These are phyloP conservation scores for Colletotrichum musicola DNA, from an alignment of 2,329 filamentous ascomycete species.

Conservation along the genomic window DNA sequence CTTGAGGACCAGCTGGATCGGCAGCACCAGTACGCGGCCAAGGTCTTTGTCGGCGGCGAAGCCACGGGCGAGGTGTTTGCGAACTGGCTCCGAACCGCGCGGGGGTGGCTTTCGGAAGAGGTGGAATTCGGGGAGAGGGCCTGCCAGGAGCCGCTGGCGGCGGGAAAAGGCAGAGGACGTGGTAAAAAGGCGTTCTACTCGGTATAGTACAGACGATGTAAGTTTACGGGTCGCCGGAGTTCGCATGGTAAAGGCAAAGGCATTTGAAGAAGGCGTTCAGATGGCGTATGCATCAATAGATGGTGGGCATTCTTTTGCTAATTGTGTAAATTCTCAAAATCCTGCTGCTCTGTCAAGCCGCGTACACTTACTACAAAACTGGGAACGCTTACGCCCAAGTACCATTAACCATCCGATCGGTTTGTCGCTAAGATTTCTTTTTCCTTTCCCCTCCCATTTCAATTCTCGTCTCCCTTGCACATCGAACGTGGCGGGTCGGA, in stretches of 20 bases:
- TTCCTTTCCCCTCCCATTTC: background rate
- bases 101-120: background rate
- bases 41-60: slow-evolving; percentile 20
- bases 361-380: slow-evolving; percentile 3
- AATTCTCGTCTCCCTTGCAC: background rate
- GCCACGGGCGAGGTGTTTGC: slow-evolving; percentile 4
- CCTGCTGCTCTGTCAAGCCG: slow-evolving; percentile 9
- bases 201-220: background rate
- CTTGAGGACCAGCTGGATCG: slow-evolving; percentile 10
- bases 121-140: slow-evolving; percentile 16
- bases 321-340: slow-evolving; percentile 16
- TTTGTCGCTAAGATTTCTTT: slow-evolving; percentile 4
- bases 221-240: background rate
- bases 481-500: too few species aligned
- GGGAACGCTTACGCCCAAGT: background rate
- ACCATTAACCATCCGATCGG: slow-evolving; percentile 9
- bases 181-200: background rate
- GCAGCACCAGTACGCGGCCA: background rate
- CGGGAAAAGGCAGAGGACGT: background rate
- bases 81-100: background rate
- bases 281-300: background rate
- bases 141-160: slow-evolving; percentile 5
- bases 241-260: background rate
- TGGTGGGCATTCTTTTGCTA: background rate
- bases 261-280: background rate